Percentiles rank a stretch among this genome's conserved stretches.
Conservation (phyloP, 1,139 yeast genomes). For the Pichia sp. region DNA sequence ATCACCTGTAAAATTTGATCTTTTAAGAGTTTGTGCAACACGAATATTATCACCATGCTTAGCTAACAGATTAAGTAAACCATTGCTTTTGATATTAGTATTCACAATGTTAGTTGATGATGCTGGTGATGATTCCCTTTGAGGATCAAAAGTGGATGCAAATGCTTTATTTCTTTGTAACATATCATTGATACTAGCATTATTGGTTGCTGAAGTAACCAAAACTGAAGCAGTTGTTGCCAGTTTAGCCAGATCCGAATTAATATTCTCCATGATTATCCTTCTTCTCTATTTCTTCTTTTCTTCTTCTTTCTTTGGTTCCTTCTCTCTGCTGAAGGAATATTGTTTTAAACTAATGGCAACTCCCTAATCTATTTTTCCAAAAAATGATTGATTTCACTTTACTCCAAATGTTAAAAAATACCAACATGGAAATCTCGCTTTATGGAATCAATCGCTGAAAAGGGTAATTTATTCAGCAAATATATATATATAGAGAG, state of each 20-base stretch:
- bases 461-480: too few species aligned
- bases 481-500: too few species aligned
- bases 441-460: too few species aligned
- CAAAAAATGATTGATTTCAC: too few species aligned
- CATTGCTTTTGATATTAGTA: neutral
- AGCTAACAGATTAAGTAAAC: slow-evolving; percentile 17
- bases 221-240: slow-evolving; percentile 42
- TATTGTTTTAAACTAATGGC: too few species aligned
- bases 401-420: too few species aligned
- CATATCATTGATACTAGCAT: slow-evolving; percentile 21
- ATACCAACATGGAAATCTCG: too few species aligned
- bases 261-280: slow-evolving; percentile 1
- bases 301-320: too few species aligned
- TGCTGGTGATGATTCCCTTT: slow-evolving; percentile 1
- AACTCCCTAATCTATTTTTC: too few species aligned
- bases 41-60: slow-evolving; percentile 19
- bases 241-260: slow-evolving; percentile 30
- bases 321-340: too few species aligned
- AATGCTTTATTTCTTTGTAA: slow-evolving; percentile 45
- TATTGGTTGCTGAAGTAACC: slow-evolving; percentile 26
- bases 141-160: slow-evolving; percentile 28
- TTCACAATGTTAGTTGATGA: too few species aligned
- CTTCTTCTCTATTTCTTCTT: too few species aligned
- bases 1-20: slow-evolving; percentile 13
- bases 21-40: slow-evolving; percentile 14